Evolutionary conservation across 108 stramenopile genomes (phyloP).

Genomic region (Skeletonema marinoi): DNA sequence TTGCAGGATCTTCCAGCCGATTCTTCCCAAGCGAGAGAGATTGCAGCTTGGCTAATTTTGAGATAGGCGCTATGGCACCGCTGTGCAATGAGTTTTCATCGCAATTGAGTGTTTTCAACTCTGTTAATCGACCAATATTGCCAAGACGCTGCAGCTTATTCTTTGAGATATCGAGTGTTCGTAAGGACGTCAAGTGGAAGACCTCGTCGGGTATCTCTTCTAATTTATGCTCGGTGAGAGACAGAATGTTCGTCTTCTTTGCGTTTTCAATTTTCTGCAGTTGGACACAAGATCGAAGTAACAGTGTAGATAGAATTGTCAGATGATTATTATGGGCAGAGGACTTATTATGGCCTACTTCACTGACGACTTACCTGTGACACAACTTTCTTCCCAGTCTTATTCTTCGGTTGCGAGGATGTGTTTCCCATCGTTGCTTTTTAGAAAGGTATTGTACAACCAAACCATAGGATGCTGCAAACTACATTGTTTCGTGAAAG

Average conservation of each 20-base stretch:
- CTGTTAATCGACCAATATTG: constrained; percentile 51
- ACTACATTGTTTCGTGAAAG: no score
- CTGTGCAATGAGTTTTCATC: constrained; percentile 68
- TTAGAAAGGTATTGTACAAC: no score
- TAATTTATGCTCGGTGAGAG: constrained; percentile 77
- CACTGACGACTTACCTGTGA: constrained; percentile 63
- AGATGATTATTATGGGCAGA: no score
- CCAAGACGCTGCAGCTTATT: constrained; percentile 63
- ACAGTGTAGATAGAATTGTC: constrained; percentile 24
- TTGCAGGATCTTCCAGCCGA: constrained; percentile 49
- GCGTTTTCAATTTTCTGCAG: constrained; percentile 73
- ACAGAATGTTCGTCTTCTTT: constrained; percentile 69
- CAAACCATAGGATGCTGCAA: no score
- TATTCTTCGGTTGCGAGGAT: constrained; percentile 63
- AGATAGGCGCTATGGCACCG: constrained; percentile 53
- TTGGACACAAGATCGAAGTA: not conserved
- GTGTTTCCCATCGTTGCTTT: constrained; percentile 78
- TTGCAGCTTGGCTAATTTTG: constrained; percentile 69
- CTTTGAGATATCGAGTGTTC: constrained; percentile 78
- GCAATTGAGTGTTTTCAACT: constrained; percentile 79
- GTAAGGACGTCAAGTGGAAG: constrained; percentile 67
- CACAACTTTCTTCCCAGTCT: constrained; percentile 72
- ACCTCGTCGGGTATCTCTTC: constrained; percentile 67
- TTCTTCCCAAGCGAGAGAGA: constrained; percentile 68
- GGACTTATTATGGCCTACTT: no score